phyloP scores from a whole-genome alignment of 768 basidiomycete species.

The Leccinellum rugosiceps region DNA sequence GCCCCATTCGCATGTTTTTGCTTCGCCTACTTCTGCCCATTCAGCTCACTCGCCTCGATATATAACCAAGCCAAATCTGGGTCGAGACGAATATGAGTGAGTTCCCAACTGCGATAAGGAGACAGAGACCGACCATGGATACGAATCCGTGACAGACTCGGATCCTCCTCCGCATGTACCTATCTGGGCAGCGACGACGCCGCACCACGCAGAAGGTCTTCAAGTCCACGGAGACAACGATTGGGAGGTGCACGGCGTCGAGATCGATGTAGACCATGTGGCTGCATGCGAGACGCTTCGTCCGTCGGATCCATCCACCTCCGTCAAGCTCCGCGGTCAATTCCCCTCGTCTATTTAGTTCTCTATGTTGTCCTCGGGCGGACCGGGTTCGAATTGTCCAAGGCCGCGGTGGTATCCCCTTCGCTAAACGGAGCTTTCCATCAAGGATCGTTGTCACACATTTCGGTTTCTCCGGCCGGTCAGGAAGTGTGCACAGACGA shows the following conservation, averaged over 20 bases:
- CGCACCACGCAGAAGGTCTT: constrained; percentile 1
- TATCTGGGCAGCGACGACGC: constrained; percentile 8
- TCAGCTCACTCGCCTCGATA: not conserved
- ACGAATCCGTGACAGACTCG: constrained; percentile 26
- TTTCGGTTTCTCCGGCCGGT: not conserved
- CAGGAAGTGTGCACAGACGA: constrained; percentile 5
- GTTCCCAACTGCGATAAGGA: constrained; percentile 19
- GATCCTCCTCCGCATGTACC: constrained; percentile 28
- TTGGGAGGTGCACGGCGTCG: constrained; percentile 2
- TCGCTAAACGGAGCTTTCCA: constrained; percentile 25
- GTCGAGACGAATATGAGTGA: constrained; percentile 1
- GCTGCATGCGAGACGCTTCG: not conserved
- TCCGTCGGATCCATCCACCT: constrained; percentile 14
- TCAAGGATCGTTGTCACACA: constrained; percentile 9
- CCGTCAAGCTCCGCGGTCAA: constrained; percentile 13
- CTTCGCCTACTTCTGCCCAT: not conserved
- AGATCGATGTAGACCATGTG: constrained; percentile 3
- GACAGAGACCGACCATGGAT: constrained; percentile 22
- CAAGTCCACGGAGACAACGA: constrained; percentile 17
- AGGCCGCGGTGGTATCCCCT: constrained; percentile 20
- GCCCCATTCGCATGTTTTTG: constrained; percentile 5
- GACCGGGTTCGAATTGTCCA: constrained; percentile 6
- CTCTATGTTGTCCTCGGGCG: not conserved
- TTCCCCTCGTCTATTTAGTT: constrained; percentile 9
- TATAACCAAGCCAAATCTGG: not conserved